Evolutionary conservation across 352 stramenopile species (phyloP).

Genomic region (Halophytophthora batemanensis): DNA sequence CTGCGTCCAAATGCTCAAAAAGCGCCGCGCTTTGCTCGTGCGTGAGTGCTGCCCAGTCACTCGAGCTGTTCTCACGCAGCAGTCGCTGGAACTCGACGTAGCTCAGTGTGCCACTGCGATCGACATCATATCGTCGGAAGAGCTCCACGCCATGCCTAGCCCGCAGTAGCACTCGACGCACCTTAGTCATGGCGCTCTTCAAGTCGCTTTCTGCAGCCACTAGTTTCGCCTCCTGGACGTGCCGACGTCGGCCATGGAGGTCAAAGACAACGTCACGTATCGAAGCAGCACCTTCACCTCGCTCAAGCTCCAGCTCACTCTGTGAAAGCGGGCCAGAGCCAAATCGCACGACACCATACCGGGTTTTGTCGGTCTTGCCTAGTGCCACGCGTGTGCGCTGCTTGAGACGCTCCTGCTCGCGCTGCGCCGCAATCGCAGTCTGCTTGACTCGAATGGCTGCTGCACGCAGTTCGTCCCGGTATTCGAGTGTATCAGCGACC

Average conservation of each 20-base stretch:
- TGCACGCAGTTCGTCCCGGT: constrained; percentile 34
- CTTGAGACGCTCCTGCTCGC: constrained; percentile 43
- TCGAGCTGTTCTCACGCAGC: constrained; percentile 26
- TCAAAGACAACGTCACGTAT: constrained; percentile 46
- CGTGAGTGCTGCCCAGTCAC: constrained; percentile 20
- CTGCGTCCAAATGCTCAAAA: constrained; percentile 47
- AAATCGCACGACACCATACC: constrained; percentile 28
- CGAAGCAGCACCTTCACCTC: constrained; percentile 2
- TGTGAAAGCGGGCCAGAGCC: constrained; percentile 44
- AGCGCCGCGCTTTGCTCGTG: constrained; percentile 39
- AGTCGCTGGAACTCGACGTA: constrained; percentile 40
- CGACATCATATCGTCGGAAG: constrained; percentile 48
- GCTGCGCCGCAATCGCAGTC: constrained; percentile 33
- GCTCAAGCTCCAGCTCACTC: constrained; percentile 33
- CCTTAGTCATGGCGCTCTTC: constrained; percentile 50
- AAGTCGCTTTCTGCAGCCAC: constrained; percentile 32
- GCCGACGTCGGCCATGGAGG: constrained; percentile 52
- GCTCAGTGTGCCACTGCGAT: constrained; percentile 46
- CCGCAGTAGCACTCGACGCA: constrained; percentile 38
- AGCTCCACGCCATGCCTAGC: constrained; percentile 20
- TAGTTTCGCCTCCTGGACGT: constrained; percentile 18
- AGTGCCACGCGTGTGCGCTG: constrained; percentile 27
- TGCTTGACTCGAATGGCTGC: constrained; percentile 44
- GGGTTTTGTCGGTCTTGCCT: constrained; percentile 29
- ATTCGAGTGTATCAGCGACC: constrained; percentile 54